A percentile compares a stretch with the other conserved stretches of the same genome.
These are phyloP conservation scores for Dryas integrifolia DNA, from an alignment of 331 rosid species.

Conservation along the genomic window DNA sequence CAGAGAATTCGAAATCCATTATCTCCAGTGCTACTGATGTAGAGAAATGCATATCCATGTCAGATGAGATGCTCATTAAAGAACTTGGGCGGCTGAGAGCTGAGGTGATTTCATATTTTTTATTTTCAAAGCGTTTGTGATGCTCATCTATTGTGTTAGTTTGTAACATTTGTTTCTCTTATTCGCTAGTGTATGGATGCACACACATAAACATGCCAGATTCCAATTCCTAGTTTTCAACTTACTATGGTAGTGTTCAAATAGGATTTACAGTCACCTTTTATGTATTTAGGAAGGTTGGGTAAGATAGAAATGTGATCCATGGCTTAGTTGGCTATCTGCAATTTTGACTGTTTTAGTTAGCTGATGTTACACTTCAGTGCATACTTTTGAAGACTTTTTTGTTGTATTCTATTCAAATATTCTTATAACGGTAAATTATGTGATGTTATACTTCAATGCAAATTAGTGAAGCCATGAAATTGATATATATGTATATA, in stretches of 20 bases:
- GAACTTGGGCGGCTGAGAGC: constrained; percentile 60
- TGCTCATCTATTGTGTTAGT: too few relatives aligned
- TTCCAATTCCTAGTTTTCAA: background rate
- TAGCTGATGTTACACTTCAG: too few relatives aligned
- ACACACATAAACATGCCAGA: background rate
- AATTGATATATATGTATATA: too few relatives aligned
- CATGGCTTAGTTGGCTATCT: too few relatives aligned
- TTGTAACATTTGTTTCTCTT: background rate
- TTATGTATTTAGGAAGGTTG: background rate
- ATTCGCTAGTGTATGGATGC: background rate
- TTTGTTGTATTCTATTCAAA: too few relatives aligned
- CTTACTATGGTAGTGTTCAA: background rate
- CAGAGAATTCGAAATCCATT: constrained; percentile 26
- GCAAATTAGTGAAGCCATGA: too few relatives aligned
- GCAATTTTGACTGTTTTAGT: too few relatives aligned
- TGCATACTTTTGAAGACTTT: too few relatives aligned
- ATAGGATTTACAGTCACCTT: background rate
- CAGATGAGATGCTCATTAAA: constrained; percentile 55
- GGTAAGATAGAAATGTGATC: background rate
- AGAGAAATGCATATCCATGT: constrained; percentile 33
- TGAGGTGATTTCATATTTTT: constrained; percentile 44
- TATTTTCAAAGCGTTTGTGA: background rate
- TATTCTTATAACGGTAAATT: too few relatives aligned
- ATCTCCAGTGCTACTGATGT: constrained; percentile 17
- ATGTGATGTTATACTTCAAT: too few relatives aligned